phyloP scores from a whole-genome alignment of 768 basidiomycete species.

The Boletus barrowsii region DNA sequence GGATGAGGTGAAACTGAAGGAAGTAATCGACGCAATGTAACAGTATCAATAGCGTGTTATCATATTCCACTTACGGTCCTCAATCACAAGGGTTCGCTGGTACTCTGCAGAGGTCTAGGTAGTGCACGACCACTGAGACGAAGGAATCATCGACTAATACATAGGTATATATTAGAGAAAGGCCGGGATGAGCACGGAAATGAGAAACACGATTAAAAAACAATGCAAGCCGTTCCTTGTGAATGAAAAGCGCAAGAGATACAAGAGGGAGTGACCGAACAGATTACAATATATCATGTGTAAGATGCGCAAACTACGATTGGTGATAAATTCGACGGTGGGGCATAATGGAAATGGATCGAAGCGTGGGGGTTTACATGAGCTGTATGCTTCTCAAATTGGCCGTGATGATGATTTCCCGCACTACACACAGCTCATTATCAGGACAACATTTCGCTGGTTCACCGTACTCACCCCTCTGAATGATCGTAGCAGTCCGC shows the following conservation, averaged over 20 bases:
- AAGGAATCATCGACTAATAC: conserved; percentile 15
- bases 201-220: conserved; percentile 8
- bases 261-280: conserved; percentile 15
- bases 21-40: conserved; percentile 83
- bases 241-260: conserved; percentile 9
- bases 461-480: conserved; percentile 50
- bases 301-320: conserved; percentile 16
- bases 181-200: neutral
- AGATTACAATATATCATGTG: conserved; percentile 14
- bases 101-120: conserved; percentile 2
- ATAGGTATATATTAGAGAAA: conserved; percentile 24
- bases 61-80: conserved; percentile 6
- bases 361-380: conserved; percentile 22
- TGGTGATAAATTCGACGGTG: conserved; percentile 9
- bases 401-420: conserved; percentile 66
- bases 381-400: conserved; percentile 56
- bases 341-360: neutral
- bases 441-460: neutral
- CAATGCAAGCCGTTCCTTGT: conserved; percentile 12
- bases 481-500: conserved; percentile 69
- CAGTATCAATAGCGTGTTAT: conserved; percentile 10
- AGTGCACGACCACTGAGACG: conserved; percentile 1
- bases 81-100: neutral
- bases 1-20: conserved; percentile 75
- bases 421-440: conserved; percentile 39